These are phyloP conservation scores for Candida bentonensis DNA, from an alignment of 805 yeast species.

Conservation along the genomic window DNA sequence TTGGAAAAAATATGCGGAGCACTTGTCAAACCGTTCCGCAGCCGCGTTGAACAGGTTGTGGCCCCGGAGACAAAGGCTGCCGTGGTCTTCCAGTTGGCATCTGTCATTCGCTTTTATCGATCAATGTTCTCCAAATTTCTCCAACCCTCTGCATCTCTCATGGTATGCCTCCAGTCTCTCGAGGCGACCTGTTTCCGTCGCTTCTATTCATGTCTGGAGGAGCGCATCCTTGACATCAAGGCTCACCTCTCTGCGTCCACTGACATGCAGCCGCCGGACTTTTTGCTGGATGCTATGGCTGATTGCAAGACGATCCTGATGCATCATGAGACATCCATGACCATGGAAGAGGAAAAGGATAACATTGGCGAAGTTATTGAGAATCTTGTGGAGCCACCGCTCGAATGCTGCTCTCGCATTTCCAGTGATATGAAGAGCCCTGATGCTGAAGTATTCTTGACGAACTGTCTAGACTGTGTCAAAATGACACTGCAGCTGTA, in stretches of 20 bases:
- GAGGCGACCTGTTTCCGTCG: conserved; percentile 24
- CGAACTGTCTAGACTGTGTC: conserved; percentile 21
- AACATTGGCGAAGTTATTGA: conserved; percentile 15
- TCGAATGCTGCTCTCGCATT: conserved; percentile 18
- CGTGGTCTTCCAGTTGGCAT: conserved; percentile 39
- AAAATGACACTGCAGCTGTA: conserved; percentile 13
- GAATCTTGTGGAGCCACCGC: conserved; percentile 19
- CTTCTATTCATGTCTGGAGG: conserved; percentile 26
- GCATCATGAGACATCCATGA: conserved; percentile 19
- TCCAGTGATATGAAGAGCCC: conserved; percentile 11
- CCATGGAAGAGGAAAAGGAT: conserved; percentile 6
- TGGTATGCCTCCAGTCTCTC: conserved; percentile 15
- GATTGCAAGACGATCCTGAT: conserved; percentile 47
- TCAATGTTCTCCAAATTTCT: conserved; percentile 41
- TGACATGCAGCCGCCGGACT: conserved; percentile 70
- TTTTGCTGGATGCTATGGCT: conserved; percentile 54
- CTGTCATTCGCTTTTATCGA: conserved; percentile 49
- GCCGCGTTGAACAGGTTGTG: conserved; percentile 53
- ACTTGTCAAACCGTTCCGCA: conserved; percentile 42
- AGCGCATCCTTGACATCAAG: conserved; percentile 22
- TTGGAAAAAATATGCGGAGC: conserved; percentile 35
- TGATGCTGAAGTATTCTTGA: conserved; percentile 16
- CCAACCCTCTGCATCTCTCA: conserved; percentile 13
- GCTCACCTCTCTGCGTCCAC: conserved; percentile 25
- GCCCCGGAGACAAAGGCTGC: conserved; percentile 45